Percentiles rank a stretch among this genome's conserved stretches.
Conservation (phyloP, 148 eudicot genomes). For the Chenopodium suecicum region DNA sequence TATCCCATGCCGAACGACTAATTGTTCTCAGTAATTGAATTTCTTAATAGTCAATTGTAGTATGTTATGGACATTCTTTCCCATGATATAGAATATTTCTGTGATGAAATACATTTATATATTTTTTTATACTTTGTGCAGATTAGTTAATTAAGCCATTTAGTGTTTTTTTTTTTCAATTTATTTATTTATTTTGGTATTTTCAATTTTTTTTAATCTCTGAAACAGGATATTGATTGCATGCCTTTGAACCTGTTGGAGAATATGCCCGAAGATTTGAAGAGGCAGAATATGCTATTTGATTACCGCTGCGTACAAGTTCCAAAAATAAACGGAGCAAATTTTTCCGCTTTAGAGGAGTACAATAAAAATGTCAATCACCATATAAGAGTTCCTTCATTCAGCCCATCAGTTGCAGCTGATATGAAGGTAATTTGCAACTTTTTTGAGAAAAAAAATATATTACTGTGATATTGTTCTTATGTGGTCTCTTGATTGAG, state of each 20-base stretch:
- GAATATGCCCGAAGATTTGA: slow-evolving; percentile 68
- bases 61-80: neutral
- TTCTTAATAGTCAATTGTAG: neutral
- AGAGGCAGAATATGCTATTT: slow-evolving; percentile 41
- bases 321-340: slow-evolving; percentile 38
- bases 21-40: neutral
- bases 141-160: too few relatives aligned
- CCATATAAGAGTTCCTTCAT: slow-evolving; percentile 30
- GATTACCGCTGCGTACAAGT: slow-evolving; percentile 43
- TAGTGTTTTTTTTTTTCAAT: too few relatives aligned
- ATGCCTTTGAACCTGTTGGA: slow-evolving; percentile 82
- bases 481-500: neutral
- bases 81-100: neutral
- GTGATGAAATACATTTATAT: neutral
- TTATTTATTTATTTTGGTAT: too few relatives aligned
- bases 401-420: slow-evolving; percentile 36
- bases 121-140: neutral
- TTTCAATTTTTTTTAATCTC: too few relatives aligned
- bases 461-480: neutral
- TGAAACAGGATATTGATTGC: slow-evolving; percentile 88
- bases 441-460: neutral
- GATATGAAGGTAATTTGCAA: slow-evolving; percentile 52
- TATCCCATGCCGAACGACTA: neutral
- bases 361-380: slow-evolving; percentile 34
- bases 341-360: slow-evolving; percentile 35